Evolutionary conservation across 2,329 filamentous ascomycete genomes (phyloP).

Genomic region (Cercospora janseana): DNA sequence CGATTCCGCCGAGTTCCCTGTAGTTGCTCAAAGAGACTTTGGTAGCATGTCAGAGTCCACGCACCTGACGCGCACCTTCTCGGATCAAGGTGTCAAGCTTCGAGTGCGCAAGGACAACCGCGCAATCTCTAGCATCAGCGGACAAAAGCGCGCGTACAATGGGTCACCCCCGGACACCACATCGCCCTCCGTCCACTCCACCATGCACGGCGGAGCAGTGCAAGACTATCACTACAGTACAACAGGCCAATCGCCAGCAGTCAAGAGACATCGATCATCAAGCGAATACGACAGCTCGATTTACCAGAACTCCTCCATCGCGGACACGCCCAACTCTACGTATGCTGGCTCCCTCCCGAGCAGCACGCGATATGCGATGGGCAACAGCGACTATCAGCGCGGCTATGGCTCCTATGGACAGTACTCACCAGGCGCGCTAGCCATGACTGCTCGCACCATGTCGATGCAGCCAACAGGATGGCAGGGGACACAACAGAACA

Average conservation of each 20-base stretch:
- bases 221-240: slow-evolving; percentile 25
- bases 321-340: slow-evolving; percentile 17
- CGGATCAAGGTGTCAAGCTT: slow-evolving; percentile 81
- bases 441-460: slow-evolving; percentile 18
- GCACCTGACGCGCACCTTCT: slow-evolving; percentile 74
- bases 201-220: slow-evolving; percentile 23
- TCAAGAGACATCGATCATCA: slow-evolving; percentile 31
- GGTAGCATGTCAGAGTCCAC: slow-evolving; percentile 80
- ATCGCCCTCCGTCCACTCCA: slow-evolving; percentile 20
- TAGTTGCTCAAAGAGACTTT: slow-evolving; percentile 60
- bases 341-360: slow-evolving; percentile 22
- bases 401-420: slow-evolving; percentile 19
- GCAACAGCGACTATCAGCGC: slow-evolving; percentile 17
- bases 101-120: slow-evolving; percentile 80
- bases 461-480: slow-evolving; percentile 15
- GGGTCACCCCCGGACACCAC: slow-evolving; percentile 24
- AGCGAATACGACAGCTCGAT: slow-evolving; percentile 29
- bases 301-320: slow-evolving; percentile 20
- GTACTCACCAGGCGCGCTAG: slow-evolving; percentile 18
- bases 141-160: slow-evolving; percentile 24
- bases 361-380: slow-evolving; percentile 18
- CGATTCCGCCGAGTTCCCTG: slow-evolving; percentile 65
- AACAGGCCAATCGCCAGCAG: slow-evolving; percentile 20
- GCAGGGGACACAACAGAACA: slow-evolving; percentile 11
- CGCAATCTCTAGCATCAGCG: slow-evolving; percentile 25